Evolutionary conservation across 768 basidiomycete genomes (phyloP), one percentile per base, ranked within the genome.

Genomic region (Amanita muscaria): DNA sequence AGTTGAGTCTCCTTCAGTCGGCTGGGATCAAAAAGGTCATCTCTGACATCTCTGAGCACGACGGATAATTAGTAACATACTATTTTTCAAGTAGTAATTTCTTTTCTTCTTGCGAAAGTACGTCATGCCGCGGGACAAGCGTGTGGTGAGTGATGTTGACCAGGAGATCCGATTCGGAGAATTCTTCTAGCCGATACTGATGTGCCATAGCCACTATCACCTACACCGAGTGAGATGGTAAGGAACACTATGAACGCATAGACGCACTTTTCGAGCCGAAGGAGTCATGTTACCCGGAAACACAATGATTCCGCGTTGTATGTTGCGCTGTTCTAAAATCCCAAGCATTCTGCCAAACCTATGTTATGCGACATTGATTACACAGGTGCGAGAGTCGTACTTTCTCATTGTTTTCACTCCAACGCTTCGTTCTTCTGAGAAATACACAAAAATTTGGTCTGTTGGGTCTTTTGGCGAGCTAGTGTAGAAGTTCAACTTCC

Each of bases 101-200:
- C 71, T 98, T 99, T 60, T 96, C 84, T 50, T 92, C 88, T 21
- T 76, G 64, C 11, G 77, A 75, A 50, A 98, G 74, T 48, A 98
- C 81, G 52, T 93, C 83, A 60, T 99, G 96, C 49, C 76, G 79
- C 36, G 96, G 96, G 1, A 99, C 96, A 29, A 99, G 75, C 16
- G 87, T 87, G 59, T 99, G 96, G 56, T 91, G 85, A 4, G 89
- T 91, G 57, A 99, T 98, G 64, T 99, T 99, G 52, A 99, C 96
- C 5, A 98, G 75, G 14, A 99, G 69, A 62, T 97, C 94, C 9
- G 92, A 79, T 64, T 98, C 96, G 15, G 92, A 87, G 62, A 98
- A 99, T 54, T 96, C 93, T 60, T 98, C 96, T 27, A 99, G 74
- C 42, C 79, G 77, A 66, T 86, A 97, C 55, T 88, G 79, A 5